These are phyloP conservation scores for Beta vulgaris DNA, from an alignment of 148 eudicot genomes.

Conservation along the genomic window DNA sequence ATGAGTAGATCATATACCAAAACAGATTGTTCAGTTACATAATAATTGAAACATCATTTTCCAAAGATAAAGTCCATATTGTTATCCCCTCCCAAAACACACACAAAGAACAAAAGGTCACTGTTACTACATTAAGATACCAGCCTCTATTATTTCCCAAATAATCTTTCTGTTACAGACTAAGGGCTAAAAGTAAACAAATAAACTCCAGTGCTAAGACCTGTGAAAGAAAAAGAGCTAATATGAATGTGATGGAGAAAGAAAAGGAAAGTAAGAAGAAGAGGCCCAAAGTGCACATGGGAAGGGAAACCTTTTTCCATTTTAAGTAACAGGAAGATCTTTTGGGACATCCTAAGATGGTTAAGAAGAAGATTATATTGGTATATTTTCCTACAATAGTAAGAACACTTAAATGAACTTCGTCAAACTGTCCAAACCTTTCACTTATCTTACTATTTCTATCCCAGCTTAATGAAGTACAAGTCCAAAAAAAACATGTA, in stretches of 20 bases:
- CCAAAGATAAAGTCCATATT: not conserved
- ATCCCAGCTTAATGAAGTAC: not conserved
- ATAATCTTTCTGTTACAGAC: no score
- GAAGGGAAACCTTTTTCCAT: not conserved
- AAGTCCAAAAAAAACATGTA: no score
- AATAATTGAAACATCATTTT: not conserved
- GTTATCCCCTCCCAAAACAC: not conserved
- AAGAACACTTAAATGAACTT: not conserved
- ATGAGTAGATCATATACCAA: not conserved
- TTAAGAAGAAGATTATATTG: not conserved
- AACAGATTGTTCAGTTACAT: not conserved
- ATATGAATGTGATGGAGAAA: not conserved
- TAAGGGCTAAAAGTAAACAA: no score
- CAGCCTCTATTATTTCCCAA: no score
- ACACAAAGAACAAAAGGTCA: no score
- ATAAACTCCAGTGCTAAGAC: no score
- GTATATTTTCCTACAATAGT: not conserved
- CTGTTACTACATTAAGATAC: no score
- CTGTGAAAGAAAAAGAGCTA: no score
- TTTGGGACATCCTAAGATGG: not conserved
- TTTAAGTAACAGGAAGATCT: not conserved
- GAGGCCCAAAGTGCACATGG: no score
- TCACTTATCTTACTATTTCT: not conserved
- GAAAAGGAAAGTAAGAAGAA: no score
- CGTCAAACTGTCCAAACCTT: not conserved